A percentile compares a stretch with the other conserved stretches of the same genome.
phyloP scores from a whole-genome alignment of 805 yeast species.

The Saccharomycopsis fodiens region DNA sequence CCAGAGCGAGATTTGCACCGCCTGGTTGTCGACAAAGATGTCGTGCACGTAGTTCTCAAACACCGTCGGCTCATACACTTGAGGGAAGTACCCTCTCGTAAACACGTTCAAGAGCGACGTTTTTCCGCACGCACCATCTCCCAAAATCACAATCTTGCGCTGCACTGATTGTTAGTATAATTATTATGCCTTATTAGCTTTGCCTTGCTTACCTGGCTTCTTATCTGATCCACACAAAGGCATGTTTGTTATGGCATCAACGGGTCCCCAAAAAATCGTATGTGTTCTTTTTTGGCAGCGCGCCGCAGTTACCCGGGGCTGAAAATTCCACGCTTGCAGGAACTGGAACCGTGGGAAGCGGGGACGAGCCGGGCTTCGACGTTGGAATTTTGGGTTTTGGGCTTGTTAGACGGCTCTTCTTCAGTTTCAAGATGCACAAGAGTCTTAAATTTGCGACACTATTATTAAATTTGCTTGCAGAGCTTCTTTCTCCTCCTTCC shows the following conservation, averaged over 20 bases:
- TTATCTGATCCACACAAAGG: slow-evolving; percentile 38
- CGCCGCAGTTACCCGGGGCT: neutral
- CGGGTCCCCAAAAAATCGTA: neutral
- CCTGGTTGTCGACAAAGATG: slow-evolving; percentile 89
- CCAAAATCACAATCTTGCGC: slow-evolving; percentile 88
- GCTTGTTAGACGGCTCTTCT: too few species aligned
- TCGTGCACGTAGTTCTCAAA: slow-evolving; percentile 97
- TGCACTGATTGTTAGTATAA: slow-evolving; percentile 48
- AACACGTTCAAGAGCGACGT: slow-evolving; percentile 91
- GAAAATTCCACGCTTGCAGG: too few species aligned
- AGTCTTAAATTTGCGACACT: too few species aligned
- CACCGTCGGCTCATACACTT: slow-evolving; percentile 96
- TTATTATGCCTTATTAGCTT: neutral
- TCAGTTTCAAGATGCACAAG: too few species aligned
- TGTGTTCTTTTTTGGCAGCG: neutral
- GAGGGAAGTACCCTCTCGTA: slow-evolving; percentile 96
- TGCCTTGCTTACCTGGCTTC: slow-evolving; percentile 33
- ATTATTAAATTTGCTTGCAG: too few species aligned
- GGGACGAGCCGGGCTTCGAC: too few species aligned
- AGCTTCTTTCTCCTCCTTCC: too few species aligned
- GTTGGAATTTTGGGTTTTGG: too few species aligned
- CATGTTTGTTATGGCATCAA: slow-evolving; percentile 25
- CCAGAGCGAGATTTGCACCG: slow-evolving; percentile 90
- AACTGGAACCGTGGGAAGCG: too few species aligned
- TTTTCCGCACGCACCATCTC: slow-evolving; percentile 99